Base-by-base conservation (phyloP, 345 rosid species). In the Moricandia moricandioides region DNA sequence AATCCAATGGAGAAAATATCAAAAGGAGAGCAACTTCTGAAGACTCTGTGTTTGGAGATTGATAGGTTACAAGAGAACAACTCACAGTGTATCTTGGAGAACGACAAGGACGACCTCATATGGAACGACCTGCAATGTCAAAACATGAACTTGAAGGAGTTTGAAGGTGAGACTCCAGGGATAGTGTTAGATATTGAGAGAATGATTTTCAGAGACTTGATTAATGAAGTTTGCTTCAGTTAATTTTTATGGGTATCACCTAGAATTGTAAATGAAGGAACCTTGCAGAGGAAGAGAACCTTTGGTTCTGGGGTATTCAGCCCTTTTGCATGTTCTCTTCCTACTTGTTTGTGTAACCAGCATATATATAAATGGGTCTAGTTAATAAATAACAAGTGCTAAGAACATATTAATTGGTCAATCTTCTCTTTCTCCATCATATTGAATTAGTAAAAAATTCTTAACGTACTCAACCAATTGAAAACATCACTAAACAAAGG, bases 181-280 rank as follows among this genome's bases (percentile, higher is more conserved):
- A 30, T 91, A 35, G 92, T 84, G 51, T 74, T 94, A 69, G 89
- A 85, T 64, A 72, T 91, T 33, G 97, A 94, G 83, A 80, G 92
- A 61, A 73, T 83, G 86, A 90, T 94, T 77, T 91, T 94, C 80
- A 91, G 88, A 71, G 98, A 91, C 81, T 79, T 94, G 51, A 67
- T 94, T 69, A 85, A 69, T 5, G 98, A 94, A 85, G 76, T 78
- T 40, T 78, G 77, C 69, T 78, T 78, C 51, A 57, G 67, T 73
- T 49, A 49, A 49, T 49, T 14, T 14, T 49, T 14, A 49, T 14
- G 9, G 9, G 55, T 49, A 49, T 49, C 21, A 16, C 21, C 16
- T 49, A 49, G 24, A 49, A 7, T 49, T 49, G 55, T 49, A 49
- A 49, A 49, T 49, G 55, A 49, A 49, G 21, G 21, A 49, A 14